A percentile compares a stretch with the other conserved stretches of the same genome.
Conservation (phyloP, 2,329 filamentous ascomycete species). For the Metarhizium sp. region DNA sequence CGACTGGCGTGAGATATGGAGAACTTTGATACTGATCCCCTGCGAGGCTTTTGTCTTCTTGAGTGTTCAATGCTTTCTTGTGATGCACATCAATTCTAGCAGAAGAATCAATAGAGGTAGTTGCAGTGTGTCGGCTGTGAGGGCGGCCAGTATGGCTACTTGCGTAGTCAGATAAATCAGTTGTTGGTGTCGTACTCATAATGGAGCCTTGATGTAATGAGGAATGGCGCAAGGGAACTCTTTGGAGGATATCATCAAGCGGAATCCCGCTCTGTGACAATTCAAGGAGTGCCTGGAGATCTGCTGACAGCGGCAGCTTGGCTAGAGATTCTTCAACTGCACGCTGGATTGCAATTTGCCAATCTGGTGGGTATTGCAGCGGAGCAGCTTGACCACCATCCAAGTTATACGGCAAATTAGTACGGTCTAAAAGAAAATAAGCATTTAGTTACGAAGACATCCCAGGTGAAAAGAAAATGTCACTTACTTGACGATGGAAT, state of each 20-base stretch:
- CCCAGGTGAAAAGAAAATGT: neutral
- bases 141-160: conserved; percentile 30
- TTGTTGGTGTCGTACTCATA: conserved; percentile 30
- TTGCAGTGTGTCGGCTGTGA: conserved; percentile 33
- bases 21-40: neutral
- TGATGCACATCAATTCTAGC: conserved; percentile 9
- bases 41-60: conserved; percentile 2
- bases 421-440: neutral
- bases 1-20: neutral
- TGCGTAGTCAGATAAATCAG: conserved; percentile 25
- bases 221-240: conserved; percentile 4
- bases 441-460: neutral
- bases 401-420: neutral
- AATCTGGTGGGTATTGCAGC: neutral
- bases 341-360: conserved; percentile 4
- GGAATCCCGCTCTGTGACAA: neutral
- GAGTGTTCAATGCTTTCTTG: neutral
- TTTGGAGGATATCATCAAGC: conserved; percentile 3
- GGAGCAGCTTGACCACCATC: neutral
- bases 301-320: conserved; percentile 3
- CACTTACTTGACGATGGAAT: neutral
- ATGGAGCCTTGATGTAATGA: conserved; percentile 26
- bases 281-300: conserved; percentile 4
- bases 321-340: conserved; percentile 7
- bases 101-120: conserved; percentile 31